Percentiles rank a stretch among this genome's conserved stretches.
These are phyloP conservation scores for Trypanosomatidae sp. DNA, from an alignment of 208 protist species.

Conservation along the genomic window DNA sequence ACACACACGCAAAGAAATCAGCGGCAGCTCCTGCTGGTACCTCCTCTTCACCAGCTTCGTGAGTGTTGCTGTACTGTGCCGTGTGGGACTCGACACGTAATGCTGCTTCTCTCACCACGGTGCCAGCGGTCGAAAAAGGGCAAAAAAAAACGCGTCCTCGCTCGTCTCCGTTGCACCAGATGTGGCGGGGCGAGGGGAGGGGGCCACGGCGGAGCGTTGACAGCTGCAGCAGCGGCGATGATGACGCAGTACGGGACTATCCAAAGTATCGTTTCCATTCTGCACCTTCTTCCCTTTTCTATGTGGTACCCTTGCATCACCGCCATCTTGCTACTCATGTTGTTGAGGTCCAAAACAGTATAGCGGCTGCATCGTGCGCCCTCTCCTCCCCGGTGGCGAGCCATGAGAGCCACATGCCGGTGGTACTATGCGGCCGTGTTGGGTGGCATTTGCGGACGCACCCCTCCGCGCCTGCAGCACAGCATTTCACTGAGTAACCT, in stretches of 20 bases:
- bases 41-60: background rate
- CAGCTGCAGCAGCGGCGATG: background rate
- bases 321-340: too few relatives aligned
- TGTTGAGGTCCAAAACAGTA: background rate
- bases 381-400: background rate
- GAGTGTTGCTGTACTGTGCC: background rate
- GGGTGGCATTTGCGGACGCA: background rate
- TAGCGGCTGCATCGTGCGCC: background rate
- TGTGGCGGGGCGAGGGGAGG: background rate
- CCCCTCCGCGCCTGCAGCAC: slow-evolving; percentile 6
- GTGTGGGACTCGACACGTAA: background rate
- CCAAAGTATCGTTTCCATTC: background rate
- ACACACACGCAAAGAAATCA: background rate
- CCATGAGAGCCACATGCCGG: background rate
- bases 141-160: background rate
- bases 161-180: background rate
- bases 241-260: background rate
- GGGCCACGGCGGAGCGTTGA: background rate
- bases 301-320: background rate
- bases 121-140: background rate
- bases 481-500: slow-evolving; percentile 3
- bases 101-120: background rate
- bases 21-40: background rate
- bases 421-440: background rate
- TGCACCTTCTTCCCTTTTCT: background rate